Evolutionary conservation across 306 rosid genomes (phyloP), one percentile per base, ranked within the genome.

Genomic region (Urtica urens): DNA sequence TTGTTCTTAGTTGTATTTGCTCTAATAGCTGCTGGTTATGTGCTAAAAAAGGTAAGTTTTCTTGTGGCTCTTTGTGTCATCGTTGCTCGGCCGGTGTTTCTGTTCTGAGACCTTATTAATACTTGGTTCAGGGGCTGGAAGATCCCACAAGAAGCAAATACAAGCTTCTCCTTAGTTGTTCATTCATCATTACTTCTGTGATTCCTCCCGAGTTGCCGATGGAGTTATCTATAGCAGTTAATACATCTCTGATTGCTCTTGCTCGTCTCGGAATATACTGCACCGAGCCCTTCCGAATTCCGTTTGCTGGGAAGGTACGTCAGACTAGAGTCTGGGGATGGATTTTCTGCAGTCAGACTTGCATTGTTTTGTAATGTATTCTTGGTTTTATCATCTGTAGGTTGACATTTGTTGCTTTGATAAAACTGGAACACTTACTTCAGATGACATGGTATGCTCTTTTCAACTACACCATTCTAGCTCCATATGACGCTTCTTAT

Each of bases 91-190:
- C 39, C 46, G n/a, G n/a, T n/a, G n/a, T 41, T 51, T 24, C 53
- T 55, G 60, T 31, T 20, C 43, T 51, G 27, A 30, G 12, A 43
- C 37, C 4, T 14, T 3, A 13, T 4, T 2, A 33, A 9, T 63
- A 15, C 38, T 48, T 74, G 44, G 52, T 71, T 54, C 58, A 90
- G 99, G 99, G 99, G 53, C 63, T 92, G 18, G 99, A 92, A 72
- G 99, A 92, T 74, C 96, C 99, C 51, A 63, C 94, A 23, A 85
- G 99, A 73, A 92, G 99, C 99, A 92, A 82, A 75, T 92, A 92
- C 81, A 92, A 92, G 66, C 99, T 92, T 71, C 72, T 92, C 2
- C 73, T 92, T 48, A 92, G 96, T 67, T 92, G 99, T 72, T 92
- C 99, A 16, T 96, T 92, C 60, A 92, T 92, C 52, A 82, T 92